Conservation (phyloP, 2,329 filamentous ascomycete genomes). For the Penicillium sp. region DNA sequence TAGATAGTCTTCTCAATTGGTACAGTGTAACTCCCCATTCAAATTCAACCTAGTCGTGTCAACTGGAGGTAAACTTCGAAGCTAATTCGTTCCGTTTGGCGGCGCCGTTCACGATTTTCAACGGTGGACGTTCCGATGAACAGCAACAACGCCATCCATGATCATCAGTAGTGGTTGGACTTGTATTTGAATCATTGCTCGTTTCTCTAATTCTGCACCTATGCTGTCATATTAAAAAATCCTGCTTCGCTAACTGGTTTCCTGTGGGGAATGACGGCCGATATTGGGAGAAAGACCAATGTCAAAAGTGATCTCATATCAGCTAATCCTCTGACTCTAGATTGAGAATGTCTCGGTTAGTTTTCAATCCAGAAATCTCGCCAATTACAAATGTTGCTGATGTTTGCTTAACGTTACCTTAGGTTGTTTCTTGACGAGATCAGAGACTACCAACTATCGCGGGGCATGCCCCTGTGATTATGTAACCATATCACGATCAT, state of each 20-base stretch:
- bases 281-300: neutral
- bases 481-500: neutral
- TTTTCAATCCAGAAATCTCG: neutral
- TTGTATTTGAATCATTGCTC: neutral
- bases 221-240: neutral
- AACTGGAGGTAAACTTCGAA: conserved; percentile 20
- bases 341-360: fast-evolving
- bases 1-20: neutral
- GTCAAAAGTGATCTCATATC: neutral
- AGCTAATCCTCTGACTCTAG: neutral
- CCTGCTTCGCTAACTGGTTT: neutral
- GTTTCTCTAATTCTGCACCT: neutral
- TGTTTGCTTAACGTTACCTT: neutral
- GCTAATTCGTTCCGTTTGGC: conserved; percentile 25
- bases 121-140: conserved; percentile 31
- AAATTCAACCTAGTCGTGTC: conserved; percentile 20
- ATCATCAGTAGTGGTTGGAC: neutral
- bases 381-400: neutral
- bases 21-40: conserved; percentile 32
- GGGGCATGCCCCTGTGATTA: neutral
- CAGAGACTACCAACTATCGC: neutral
- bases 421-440: neutral
- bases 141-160: conserved; percentile 21
- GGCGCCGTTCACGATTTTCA: conserved; percentile 30
- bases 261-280: neutral